These are phyloP conservation scores for Neoboletus brunneissimus DNA, from an alignment of 768 basidiomycete species.

Conservation along the genomic window DNA sequence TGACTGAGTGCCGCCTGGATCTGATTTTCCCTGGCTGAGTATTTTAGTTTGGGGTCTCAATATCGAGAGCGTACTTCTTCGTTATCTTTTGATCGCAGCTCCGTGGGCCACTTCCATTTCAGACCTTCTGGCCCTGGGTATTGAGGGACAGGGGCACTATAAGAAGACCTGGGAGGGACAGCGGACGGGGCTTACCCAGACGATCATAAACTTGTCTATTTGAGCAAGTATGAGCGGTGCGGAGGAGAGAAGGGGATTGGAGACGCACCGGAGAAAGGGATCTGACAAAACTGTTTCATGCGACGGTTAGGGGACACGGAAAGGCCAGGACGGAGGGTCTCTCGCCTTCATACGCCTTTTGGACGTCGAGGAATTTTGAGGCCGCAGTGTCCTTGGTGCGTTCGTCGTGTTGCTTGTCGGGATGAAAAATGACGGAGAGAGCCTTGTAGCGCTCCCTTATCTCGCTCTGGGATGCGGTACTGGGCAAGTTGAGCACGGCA, in stretches of 20 bases:
- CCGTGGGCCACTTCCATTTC: constrained; percentile 43
- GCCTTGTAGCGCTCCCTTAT: constrained; percentile 71
- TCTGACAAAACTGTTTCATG: constrained; percentile 61
- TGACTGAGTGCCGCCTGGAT: constrained; percentile 43
- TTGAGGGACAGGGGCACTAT: constrained; percentile 8
- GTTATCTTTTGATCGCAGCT: constrained; percentile 41
- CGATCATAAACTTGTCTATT: constrained; percentile 71
- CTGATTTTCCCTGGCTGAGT: constrained; percentile 38
- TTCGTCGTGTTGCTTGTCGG: constrained; percentile 74
- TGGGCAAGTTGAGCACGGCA: constrained; percentile 68
- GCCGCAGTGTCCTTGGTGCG: constrained; percentile 56
- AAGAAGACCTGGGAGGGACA: constrained; percentile 5
- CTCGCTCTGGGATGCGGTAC: constrained; percentile 59
- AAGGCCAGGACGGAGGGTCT: neutral
- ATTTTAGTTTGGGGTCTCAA: constrained; percentile 14
- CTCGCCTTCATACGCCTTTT: constrained; percentile 80
- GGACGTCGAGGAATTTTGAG: constrained; percentile 68
- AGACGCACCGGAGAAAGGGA: constrained; percentile 58
- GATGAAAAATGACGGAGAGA: constrained; percentile 78
- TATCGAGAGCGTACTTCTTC: constrained; percentile 44
- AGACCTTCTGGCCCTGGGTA: constrained; percentile 38
- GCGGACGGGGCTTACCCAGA: constrained; percentile 45
- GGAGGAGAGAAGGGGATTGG: neutral
- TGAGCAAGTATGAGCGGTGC: constrained; percentile 5
- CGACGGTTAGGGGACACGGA: constrained; percentile 13